A percentile compares a stretch with the other conserved stretches of the same genome.
Conservation (phyloP, 2,329 filamentous ascomycete species). For the Aspergillus intermedius region DNA sequence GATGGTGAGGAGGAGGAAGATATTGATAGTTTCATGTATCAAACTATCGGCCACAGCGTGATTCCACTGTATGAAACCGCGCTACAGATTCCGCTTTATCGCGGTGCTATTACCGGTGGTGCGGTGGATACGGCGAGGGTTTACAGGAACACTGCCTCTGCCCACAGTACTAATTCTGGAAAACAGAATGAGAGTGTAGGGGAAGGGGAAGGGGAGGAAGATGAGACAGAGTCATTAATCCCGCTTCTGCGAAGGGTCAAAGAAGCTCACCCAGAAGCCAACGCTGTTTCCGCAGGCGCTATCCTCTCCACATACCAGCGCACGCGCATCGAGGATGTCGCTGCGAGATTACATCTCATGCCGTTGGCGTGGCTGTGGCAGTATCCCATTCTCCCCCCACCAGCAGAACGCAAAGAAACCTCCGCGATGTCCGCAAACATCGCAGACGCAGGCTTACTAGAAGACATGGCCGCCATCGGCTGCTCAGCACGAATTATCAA, state of each 20-base stretch:
- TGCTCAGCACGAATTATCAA: slow-evolving; percentile 92
- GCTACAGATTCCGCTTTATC: slow-evolving; percentile 75
- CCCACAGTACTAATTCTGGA: not conserved
- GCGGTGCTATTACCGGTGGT: slow-evolving; percentile 65
- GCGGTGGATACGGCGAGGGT: slow-evolving; percentile 66
- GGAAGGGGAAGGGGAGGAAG: slow-evolving; percentile 51
- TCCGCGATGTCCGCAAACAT: slow-evolving; percentile 8
- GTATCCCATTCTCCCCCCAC: slow-evolving; percentile 64
- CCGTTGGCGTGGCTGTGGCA: slow-evolving; percentile 91
- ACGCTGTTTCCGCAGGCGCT: slow-evolving; percentile 83
- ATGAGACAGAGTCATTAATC: slow-evolving; percentile 86
- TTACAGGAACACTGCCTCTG: slow-evolving; percentile 45
- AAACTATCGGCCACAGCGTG: slow-evolving; percentile 85
- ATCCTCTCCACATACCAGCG: slow-evolving; percentile 95
- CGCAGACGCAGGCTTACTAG: slow-evolving; percentile 50
- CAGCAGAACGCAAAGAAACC: slow-evolving; percentile 18
- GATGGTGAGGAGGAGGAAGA: slow-evolving; percentile 42
- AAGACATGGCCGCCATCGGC: slow-evolving; percentile 71
- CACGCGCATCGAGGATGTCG: slow-evolving; percentile 89
- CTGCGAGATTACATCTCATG: slow-evolving; percentile 70
- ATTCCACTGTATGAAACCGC: slow-evolving; percentile 78
- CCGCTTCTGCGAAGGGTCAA: slow-evolving; percentile 65
- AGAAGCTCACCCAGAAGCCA: slow-evolving; percentile 65
- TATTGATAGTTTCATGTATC: slow-evolving; percentile 98
- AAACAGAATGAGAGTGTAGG: slow-evolving; percentile 8